Percentiles rank a stretch among this genome's conserved stretches.
Evolutionary conservation across 345 rosid genomes (phyloP).

Genomic region (Pugionium dolabratum): DNA sequence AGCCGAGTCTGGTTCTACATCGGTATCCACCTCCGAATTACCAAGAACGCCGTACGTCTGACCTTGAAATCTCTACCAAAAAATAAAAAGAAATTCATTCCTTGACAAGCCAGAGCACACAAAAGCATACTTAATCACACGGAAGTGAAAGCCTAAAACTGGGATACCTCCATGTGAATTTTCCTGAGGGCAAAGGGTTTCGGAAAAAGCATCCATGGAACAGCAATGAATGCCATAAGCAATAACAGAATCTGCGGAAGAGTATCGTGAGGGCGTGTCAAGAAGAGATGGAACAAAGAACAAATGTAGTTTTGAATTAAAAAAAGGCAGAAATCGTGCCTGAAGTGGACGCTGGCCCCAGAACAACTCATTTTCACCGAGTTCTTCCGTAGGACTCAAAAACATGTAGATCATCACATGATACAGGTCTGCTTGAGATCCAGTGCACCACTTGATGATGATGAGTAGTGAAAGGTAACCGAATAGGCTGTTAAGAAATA

Average conservation of each 20-base stretch:
- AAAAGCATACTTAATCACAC: not conserved
- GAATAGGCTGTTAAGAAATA: constrained; percentile 89
- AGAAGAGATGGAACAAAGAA: constrained; percentile 26
- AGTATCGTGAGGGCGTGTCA: constrained; percentile 11
- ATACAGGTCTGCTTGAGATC: constrained; percentile 97
- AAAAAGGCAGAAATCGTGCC: constrained; percentile 45
- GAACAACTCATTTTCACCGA: constrained; percentile 85
- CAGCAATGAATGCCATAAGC: constrained; percentile 78
- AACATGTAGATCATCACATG: constrained; percentile 99
- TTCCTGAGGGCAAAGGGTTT: constrained; percentile 90
- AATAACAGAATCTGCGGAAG: constrained; percentile 69
- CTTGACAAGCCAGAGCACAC: constrained; percentile 5
- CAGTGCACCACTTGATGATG: constrained; percentile 94
- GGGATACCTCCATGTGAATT: constrained; percentile 70
- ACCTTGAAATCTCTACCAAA: constrained; percentile 85
- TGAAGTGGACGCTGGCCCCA: constrained; percentile 96
- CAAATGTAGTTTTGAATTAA: constrained; percentile 15
- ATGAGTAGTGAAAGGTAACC: constrained; percentile 95
- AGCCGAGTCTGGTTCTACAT: constrained; percentile 74
- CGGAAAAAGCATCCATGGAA: constrained; percentile 98
- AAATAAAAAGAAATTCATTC: not conserved
- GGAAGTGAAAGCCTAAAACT: constrained; percentile 22
- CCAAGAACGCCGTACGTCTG: constrained; percentile 84
- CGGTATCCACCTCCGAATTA: constrained; percentile 76
- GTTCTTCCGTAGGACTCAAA: constrained; percentile 89